Evolutionary conservation across 768 basidiomycete species (phyloP).

Genomic region (Pleurotus eryngii): DNA sequence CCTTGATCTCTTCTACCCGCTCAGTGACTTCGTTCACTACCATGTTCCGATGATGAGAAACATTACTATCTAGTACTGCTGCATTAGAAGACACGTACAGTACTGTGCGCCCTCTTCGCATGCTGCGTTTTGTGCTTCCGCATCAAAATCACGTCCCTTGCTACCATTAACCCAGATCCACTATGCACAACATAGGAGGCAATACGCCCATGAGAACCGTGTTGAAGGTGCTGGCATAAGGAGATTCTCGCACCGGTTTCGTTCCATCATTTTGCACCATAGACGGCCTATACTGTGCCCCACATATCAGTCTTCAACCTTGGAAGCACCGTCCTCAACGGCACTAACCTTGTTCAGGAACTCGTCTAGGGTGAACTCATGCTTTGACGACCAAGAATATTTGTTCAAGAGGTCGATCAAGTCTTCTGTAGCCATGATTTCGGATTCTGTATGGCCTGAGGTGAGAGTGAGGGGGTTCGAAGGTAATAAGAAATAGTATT

Average conservation of each 20-base stretch:
- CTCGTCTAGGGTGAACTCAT: slow-evolving; percentile 39
- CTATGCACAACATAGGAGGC: slow-evolving; percentile 25
- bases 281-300: slow-evolving; percentile 61
- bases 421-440: slow-evolving; percentile 37
- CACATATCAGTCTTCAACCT: not conserved
- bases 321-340: too few relatives aligned
- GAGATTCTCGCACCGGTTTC: slow-evolving; percentile 52
- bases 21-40: slow-evolving; percentile 58
- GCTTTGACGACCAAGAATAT: slow-evolving; percentile 45
- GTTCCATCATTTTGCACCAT: slow-evolving; percentile 77
- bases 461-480: not conserved
- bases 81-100: slow-evolving; percentile 27
- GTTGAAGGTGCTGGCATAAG: too few relatives aligned
- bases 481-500: not conserved
- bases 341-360: slow-evolving; percentile 52
- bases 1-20: slow-evolving; percentile 61
- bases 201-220: too few relatives aligned
- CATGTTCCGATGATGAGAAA: not conserved
- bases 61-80: too few relatives aligned
- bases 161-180: slow-evolving; percentile 64
- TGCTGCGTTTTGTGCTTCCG: slow-evolving; percentile 28
- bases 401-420: slow-evolving; percentile 34
- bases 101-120: slow-evolving; percentile 38
- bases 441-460: not conserved
- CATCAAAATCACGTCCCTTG: slow-evolving; percentile 18